phyloP scores from a whole-genome alignment of 1,284 basidiomycete genomes.

The Entoloma clypeatum region DNA sequence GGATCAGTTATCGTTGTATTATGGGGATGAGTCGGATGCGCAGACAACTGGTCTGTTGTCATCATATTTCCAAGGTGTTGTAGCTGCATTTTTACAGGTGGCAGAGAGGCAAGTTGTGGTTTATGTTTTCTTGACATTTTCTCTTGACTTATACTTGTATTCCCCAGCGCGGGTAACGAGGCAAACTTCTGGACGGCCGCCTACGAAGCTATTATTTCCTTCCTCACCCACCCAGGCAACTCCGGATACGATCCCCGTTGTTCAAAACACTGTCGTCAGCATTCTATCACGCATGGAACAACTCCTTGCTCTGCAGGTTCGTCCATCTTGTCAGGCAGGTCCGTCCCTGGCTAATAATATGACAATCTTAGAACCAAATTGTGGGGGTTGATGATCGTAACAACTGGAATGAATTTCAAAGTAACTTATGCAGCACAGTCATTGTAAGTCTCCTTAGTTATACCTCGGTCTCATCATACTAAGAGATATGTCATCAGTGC shows the following conservation, averaged over 20 bases:
- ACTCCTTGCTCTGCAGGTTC: slow-evolving; percentile 74
- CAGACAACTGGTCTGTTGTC: slow-evolving; percentile 64
- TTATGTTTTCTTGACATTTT: too few relatives aligned
- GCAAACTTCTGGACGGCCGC: slow-evolving; percentile 91
- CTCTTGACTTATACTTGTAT: too few relatives aligned
- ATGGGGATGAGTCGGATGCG: slow-evolving; percentile 56
- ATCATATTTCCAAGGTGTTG: slow-evolving; percentile 86
- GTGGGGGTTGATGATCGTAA: slow-evolving; percentile 94
- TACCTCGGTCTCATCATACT: slow-evolving; percentile 5
- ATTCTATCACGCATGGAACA: slow-evolving; percentile 88
- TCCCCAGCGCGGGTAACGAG: slow-evolving; percentile 74
- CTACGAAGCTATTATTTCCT: slow-evolving; percentile 91
- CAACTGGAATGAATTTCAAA: slow-evolving; percentile 98
- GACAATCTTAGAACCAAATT: slow-evolving; percentile 71
- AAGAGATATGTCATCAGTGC: slow-evolving; percentile 42
- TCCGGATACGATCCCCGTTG: slow-evolving; percentile 74
- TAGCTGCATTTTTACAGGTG: slow-evolving; percentile 75
- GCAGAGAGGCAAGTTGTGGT: slow-evolving; percentile 69
- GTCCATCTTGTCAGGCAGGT: slow-evolving; percentile 8
- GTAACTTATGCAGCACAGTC: slow-evolving; percentile 88
- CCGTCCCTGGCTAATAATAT: not conserved
- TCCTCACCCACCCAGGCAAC: slow-evolving; percentile 80
- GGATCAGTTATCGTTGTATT: slow-evolving; percentile 67
- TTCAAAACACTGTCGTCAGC: slow-evolving; percentile 78
- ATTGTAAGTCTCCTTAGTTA: slow-evolving; percentile 50